Base-by-base conservation (phyloP, 495 filamentous ascomycete genomes). In the Lophiotrema nucula region DNA sequence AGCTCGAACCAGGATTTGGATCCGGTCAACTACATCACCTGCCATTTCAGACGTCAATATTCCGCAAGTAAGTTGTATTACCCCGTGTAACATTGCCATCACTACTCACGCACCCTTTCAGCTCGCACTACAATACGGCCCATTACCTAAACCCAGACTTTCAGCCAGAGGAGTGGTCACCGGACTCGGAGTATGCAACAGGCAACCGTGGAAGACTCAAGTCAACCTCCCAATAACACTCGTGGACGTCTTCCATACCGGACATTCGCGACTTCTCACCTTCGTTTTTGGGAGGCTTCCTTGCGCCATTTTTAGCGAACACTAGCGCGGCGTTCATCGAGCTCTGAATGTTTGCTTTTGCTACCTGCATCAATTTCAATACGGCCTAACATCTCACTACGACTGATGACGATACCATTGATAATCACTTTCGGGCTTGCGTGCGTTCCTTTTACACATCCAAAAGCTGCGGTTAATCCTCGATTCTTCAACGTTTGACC, bases 61-160 rank as follows among this genome's bases (percentile, higher is more conserved):
- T 73, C 64, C 67, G 65, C 47, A 71, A 73, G 70, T 73, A 46
- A 64, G 69, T 68, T 12, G 19, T 24, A n/a, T 8, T 35, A 35
- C 31, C n/a, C n/a, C n/a, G n/a, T n/a, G n/a, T n/a, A n/a, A n/a
- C n/a, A n/a, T n/a, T n/a, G 8, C 31, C n/a, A 8, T 8, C 31
- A n/a, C n/a, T 8, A 8, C n/a, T 8, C 31, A 35, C 31, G 31
- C 31, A 35, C 31, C 8, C 24, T 19, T 10, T 13, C 22, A 74
- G 72, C 53, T 74, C 72, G 0, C 69, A 70, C 42, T 73, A 63
- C 62, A 74, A 74, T 58, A 73, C 70, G 23, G 72, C 72, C 28
- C 72, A 74, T 56, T 73, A 70, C 54, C 47, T 67, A 16, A 74
- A 74, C 47, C 69, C 67, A 28, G 68, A 74, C 55, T 74, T 74